Evolutionary conservation across 140 eudicot species (phyloP).

Genomic region (Erigeron philadelphicus): DNA sequence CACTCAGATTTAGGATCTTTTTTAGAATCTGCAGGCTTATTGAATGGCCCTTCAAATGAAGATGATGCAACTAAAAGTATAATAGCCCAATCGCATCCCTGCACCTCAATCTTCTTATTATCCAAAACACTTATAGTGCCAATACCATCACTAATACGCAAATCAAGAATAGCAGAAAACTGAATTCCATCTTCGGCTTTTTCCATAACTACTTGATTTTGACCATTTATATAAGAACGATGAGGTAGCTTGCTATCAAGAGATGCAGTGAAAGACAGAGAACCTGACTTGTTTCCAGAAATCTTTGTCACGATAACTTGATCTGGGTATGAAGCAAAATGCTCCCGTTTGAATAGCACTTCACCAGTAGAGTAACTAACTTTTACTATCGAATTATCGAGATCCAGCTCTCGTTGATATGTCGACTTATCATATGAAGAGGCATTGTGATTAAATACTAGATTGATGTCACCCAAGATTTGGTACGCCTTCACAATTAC

Average conservation of each 20-base stretch:
- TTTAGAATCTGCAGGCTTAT: conserved; percentile 55
- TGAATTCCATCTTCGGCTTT: conserved; percentile 51
- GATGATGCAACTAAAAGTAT: conserved; percentile 60
- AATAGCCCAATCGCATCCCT: conserved; percentile 55
- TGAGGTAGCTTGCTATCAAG: conserved; percentile 27
- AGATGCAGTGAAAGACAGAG: background rate
- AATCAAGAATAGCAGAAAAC: conserved; percentile 60
- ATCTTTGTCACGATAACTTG: conserved; percentile 6
- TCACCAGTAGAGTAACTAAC: conserved; percentile 2
- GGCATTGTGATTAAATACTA: background rate
- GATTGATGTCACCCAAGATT: conserved; percentile 46
- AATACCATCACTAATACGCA: conserved; percentile 44
- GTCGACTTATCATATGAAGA: background rate
- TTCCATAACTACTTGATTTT: conserved; percentile 66
- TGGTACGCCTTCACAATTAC: conserved; percentile 55
- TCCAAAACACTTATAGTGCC: conserved; percentile 40
- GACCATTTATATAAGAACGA: conserved; percentile 38
- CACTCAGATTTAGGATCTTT: conserved; percentile 48
- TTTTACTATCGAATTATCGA: conserved; percentile 1
- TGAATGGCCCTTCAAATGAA: conserved; percentile 66
- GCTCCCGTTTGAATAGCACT: conserved; percentile 8
- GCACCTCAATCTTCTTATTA: conserved; percentile 49
- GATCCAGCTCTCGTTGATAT: conserved; percentile 9
- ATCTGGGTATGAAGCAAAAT: conserved; percentile 19
- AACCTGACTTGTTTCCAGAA: conserved; percentile 13